Evolutionary conservation across 2,329 filamentous ascomycete species (phyloP).

Genomic region (Phyllachora maydis): DNA sequence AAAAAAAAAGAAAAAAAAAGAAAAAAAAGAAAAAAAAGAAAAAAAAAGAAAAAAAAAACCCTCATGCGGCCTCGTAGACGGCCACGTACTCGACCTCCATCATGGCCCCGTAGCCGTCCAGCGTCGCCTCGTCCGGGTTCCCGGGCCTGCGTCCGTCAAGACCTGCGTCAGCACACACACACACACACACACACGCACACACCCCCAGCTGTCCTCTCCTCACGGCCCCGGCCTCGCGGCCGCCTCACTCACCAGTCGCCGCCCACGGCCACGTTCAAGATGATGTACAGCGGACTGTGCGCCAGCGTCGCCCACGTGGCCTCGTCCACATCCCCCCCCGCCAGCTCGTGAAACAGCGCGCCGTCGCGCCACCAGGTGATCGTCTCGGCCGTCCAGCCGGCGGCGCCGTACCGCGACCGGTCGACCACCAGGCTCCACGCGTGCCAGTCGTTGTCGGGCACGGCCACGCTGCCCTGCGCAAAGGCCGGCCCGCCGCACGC

Average conservation of each 20-base stretch:
- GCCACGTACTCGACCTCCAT: constrained; percentile 7
- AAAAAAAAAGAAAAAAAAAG: too few relatives aligned
- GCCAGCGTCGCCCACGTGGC: constrained; percentile 16
- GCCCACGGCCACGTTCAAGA: constrained; percentile 6
- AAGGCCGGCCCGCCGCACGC: constrained; percentile 23
- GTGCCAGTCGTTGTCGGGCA: constrained; percentile 25
- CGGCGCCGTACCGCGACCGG: constrained; percentile 14
- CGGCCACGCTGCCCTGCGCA: constrained; percentile 11
- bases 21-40: too few relatives aligned
- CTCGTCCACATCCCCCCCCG: constrained; percentile 16
- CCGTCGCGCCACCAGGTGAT: constrained; percentile 27
- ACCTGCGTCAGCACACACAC: too few relatives aligned
- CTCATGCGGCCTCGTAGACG: too few relatives aligned
- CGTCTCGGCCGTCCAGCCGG: constrained; percentile 16
- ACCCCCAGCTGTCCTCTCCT: too few relatives aligned
- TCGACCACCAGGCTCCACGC: constrained; percentile 23
- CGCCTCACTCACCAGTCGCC: too few relatives aligned
- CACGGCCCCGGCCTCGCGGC: too few relatives aligned
- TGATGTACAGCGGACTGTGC: constrained; percentile 5
- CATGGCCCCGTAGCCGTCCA: constrained; percentile 6
- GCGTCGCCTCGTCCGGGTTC: constrained; percentile 4
- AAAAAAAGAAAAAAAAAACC: too few relatives aligned
- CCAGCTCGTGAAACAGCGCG: constrained; percentile 17
- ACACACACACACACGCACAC: too few relatives aligned
- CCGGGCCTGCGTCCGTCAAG: constrained; percentile 5